phyloP scores from a whole-genome alignment of 345 rosid genomes.

The Dipteronia sinensis region DNA sequence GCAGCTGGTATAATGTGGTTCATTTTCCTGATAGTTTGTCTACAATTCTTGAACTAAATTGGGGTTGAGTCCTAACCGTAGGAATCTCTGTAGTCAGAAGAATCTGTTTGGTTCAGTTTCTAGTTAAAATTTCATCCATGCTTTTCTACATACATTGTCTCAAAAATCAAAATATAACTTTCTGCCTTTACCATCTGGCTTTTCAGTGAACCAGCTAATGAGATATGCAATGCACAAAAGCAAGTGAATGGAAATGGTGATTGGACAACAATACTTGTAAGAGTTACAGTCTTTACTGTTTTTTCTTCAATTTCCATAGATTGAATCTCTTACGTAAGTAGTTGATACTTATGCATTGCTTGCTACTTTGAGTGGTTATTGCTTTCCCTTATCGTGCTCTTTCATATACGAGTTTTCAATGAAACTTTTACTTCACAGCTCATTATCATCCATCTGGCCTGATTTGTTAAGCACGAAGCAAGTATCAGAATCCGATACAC shows the following conservation, averaged over 20 bases:
- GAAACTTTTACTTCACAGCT: not conserved
- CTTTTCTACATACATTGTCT: not conserved
- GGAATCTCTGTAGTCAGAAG: not conserved
- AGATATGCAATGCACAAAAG: slow-evolving; percentile 50
- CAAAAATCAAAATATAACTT: not conserved
- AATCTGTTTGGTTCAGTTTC: not conserved
- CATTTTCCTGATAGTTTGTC: not conserved
- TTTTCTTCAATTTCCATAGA: not conserved
- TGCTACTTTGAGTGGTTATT: too few species aligned
- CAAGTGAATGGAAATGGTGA: slow-evolving; percentile 46
- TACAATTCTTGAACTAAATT: not conserved
- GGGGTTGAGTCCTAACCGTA: not conserved
- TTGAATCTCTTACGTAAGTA: not conserved
- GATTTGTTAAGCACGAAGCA: not conserved
- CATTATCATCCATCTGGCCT: not conserved
- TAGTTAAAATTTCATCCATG: not conserved
- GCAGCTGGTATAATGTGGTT: not conserved
- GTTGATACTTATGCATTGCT: not conserved
- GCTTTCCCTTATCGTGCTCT: too few species aligned
- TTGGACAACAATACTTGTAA: slow-evolving; percentile 79
- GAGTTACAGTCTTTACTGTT: slow-evolving; percentile 13
- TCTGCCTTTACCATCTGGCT: slow-evolving; percentile 17
- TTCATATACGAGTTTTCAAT: not conserved
- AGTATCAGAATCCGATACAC: not conserved
- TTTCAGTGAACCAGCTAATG: slow-evolving; percentile 73